Conservation (phyloP, 208 protist genomes). For the Polymyxa betae region DNA sequence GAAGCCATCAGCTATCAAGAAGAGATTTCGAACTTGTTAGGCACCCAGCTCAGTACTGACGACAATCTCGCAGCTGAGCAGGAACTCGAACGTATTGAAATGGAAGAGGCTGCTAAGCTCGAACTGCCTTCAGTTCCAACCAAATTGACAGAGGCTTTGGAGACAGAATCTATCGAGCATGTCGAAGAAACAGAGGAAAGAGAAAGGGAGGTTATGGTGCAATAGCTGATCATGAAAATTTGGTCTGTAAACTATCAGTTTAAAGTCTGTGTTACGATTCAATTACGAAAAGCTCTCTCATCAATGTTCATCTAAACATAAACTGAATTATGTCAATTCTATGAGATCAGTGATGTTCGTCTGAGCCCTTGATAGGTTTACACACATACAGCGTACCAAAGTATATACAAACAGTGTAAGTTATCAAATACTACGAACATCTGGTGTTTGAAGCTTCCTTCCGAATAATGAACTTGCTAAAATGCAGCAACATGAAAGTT, state of each 20-base stretch:
- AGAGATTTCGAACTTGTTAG: slow-evolving; percentile 28
- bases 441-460: neutral
- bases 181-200: neutral
- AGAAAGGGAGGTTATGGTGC: neutral
- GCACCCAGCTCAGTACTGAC: neutral
- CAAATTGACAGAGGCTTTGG: neutral
- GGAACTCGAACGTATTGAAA: slow-evolving; percentile 12
- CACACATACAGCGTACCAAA: too few species aligned
- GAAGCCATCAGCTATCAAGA: slow-evolving; percentile 31
- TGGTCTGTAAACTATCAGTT: neutral
- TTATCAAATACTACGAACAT: too few species aligned
- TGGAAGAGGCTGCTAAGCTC: slow-evolving; percentile 25
- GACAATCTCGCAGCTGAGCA: neutral
- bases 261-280: too few species aligned
- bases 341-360: too few species aligned
- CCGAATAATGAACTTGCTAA: neutral
- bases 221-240: neutral
- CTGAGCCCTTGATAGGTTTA: too few species aligned
- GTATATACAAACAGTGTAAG: too few species aligned
- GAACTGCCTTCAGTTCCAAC: neutral
- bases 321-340: too few species aligned
- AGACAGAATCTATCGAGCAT: too few species aligned
- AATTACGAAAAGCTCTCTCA: too few species aligned
- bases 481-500: neutral
- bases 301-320: too few species aligned